Conservation (phyloP, 2,329 filamentous ascomycete genomes). For the Sclerotinia nivalis region DNA sequence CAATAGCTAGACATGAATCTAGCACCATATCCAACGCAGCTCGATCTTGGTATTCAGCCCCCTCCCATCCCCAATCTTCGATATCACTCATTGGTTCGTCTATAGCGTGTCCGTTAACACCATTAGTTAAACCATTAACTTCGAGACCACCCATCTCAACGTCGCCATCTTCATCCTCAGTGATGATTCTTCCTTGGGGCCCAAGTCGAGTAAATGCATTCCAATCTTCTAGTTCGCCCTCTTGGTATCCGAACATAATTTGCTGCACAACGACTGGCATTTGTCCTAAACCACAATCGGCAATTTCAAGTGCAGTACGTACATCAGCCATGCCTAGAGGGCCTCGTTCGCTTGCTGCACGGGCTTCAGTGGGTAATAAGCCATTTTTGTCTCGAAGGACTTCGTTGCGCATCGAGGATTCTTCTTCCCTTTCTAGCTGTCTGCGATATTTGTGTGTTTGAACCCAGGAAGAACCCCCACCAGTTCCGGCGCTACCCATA, state of each 20-base stretch:
- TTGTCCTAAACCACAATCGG: conserved; percentile 72
- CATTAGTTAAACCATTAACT: conserved; percentile 41
- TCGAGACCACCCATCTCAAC: conserved; percentile 41
- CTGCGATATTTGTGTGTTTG: conserved; percentile 77
- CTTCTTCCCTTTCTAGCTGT: conserved; percentile 75
- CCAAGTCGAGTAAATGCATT: conserved; percentile 53
- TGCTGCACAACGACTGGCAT: conserved; percentile 74
- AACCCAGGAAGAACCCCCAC: conserved; percentile 68
- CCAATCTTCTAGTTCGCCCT: conserved; percentile 72
- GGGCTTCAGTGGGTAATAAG: conserved; percentile 77
- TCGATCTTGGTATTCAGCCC: conserved; percentile 54
- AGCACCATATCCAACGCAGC: conserved; percentile 57
- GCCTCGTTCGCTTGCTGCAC: conserved; percentile 69
- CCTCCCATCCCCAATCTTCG: conserved; percentile 65
- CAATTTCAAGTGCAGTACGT: conserved; percentile 71
- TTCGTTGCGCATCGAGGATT: conserved; percentile 70
- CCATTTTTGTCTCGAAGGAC: conserved; percentile 73
- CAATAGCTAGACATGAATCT: conserved; percentile 41
- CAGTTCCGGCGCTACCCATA: conserved; percentile 61
- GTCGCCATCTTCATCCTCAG: conserved; percentile 41
- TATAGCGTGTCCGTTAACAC: conserved; percentile 45
- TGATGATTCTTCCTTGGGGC: conserved; percentile 41
- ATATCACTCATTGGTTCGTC: conserved; percentile 56
- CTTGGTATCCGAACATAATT: conserved; percentile 69
- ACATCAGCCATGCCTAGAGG: conserved; percentile 78